Evolutionary conservation across 805 yeast genomes (phyloP).

Genomic region (Candida ipomoeae): DNA sequence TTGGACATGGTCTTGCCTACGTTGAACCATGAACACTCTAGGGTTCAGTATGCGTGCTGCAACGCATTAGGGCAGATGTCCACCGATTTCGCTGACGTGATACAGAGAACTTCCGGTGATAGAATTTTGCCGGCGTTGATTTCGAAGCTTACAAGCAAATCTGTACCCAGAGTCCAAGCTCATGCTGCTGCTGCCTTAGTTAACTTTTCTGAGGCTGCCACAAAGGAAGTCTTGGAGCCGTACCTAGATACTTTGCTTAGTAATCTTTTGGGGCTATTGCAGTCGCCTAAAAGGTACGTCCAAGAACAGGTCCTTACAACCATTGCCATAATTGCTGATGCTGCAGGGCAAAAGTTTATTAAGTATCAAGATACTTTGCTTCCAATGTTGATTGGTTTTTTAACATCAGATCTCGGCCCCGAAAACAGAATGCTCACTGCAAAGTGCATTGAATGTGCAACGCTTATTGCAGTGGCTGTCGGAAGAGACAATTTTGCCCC

Average conservation of each 20-base stretch:
- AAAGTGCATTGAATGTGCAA: constrained; percentile 92
- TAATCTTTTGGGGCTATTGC: constrained; percentile 69
- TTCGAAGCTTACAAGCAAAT: constrained; percentile 64
- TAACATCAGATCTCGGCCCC: constrained; percentile 72
- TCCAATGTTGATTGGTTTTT: constrained; percentile 79
- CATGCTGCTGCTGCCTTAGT: constrained; percentile 99
- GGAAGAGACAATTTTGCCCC: constrained; percentile 85
- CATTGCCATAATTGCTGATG: constrained; percentile 95
- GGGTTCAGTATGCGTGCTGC: constrained; percentile 97
- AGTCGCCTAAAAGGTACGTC: constrained; percentile 85
- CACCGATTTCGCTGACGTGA: constrained; percentile 88
- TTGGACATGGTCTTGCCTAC: constrained; percentile 82
- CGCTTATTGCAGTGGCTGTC: constrained; percentile 90
- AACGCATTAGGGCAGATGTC: constrained; percentile 96
- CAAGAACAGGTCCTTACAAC: constrained; percentile 97
- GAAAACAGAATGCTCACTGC: constrained; percentile 81
- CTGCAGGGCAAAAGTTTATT: constrained; percentile 81
- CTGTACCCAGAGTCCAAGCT: constrained; percentile 90
- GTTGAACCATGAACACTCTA: constrained; percentile 80
- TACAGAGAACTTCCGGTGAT: constrained; percentile 77
- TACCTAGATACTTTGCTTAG: constrained; percentile 77
- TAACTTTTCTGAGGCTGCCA: constrained; percentile 88
- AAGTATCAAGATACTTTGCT: constrained; percentile 93
- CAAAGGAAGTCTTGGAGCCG: constrained; percentile 86
- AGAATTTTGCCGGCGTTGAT: constrained; percentile 84